Base-by-base conservation (phyloP, 164 flowering plant species). In the Nelumbo lutea region DNA sequence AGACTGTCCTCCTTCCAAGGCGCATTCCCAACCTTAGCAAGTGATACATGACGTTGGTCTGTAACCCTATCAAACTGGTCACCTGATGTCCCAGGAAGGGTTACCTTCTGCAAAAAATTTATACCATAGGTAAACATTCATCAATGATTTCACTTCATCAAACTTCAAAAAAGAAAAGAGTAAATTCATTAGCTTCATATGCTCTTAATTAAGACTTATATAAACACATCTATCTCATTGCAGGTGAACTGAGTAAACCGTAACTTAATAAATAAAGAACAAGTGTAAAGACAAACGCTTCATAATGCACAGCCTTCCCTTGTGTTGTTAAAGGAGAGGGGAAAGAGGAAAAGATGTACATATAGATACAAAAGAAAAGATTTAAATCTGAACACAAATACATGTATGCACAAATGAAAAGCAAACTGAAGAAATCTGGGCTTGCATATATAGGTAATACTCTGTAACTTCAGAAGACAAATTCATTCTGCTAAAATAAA, bases 1-100 rank as follows among this genome's bases (percentile, higher is more conserved):
- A 61, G 58, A 42, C 67, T 73, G 61, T 81, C 86, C 59, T 75
- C 82, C 66, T 79, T 76, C 96, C 94, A 92, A 43, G 86, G 90
- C 40, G 87, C 93, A 53, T 72, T 79, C 41, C 58, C 69, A 42
- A 57, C 76, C 65, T 68, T 78, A 11, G 75, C 50, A 68, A 72
- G 59, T 42, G 68, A 72, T 40, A 66, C 72, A 47, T 79, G 74
- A 58, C 79, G 71, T 64, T 84, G 66, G 67, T 81, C 84, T 42
- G 77, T 44, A 47, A 66, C 70, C 65, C 76, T 72, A 2, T 82
- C 80, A 60, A 78, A 78, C 4, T 71, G 76, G 39, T 53, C 75
- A 61, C 71, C 68, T 3, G 76, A 51, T 48, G 71, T 43, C 64
- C 79, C 84, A 42, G 83, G 80, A 65, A 79, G 68, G 48, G 72